Base-by-base conservation (phyloP, 23 red algal genomes). In the Agarophyton chilense region DNA sequence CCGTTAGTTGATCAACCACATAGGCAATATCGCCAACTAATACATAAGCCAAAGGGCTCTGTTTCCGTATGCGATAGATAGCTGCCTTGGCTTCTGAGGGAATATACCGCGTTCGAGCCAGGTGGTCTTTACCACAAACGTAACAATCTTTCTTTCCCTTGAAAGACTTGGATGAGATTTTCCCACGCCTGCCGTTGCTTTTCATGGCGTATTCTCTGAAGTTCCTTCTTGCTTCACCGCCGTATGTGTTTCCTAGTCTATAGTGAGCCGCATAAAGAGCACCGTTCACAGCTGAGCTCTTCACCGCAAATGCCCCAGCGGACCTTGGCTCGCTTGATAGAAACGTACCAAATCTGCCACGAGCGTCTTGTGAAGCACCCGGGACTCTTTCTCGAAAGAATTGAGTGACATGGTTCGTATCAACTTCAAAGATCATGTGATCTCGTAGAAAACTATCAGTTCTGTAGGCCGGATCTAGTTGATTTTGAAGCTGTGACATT, bases 391-490 rank as follows among this genome's bases (percentile, higher is more conserved):
- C 80, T 32, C 57, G 25, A 19, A 84, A 13, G 7, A 28, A 49
- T 35, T 70, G 60, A 13, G 57, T 47, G 28, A 84, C 68, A 12
- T 16, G 39, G 2, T 11, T 2, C 1, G 46, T 84, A 52, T 66
- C 80, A 2, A 66, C 32, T 2, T 56, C 31, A 11, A 71, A 2
- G 18, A 84, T 50, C 46, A 84, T 2, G 29, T 71, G 57, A 35
- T 84, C 53, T 45, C 53, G 24, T 12, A 84, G 44, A 21, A 84
- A 67, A 10, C 31, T 49, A 41, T 66, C 53, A 4, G 51, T 50
- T n/a, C 47, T 44, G 80, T 84, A 64, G 10, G 61, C 18, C 46
- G 80, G 63, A 70, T 84, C 80, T 21, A 84, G 56, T 50, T 84
- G 52, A 14, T 66, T 64, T 68, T 84, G 80, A 13, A 84, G 39